These are phyloP conservation scores for Neonectria punicea DNA, from an alignment of 2,329 filamentous ascomycete species.

Conservation along the genomic window DNA sequence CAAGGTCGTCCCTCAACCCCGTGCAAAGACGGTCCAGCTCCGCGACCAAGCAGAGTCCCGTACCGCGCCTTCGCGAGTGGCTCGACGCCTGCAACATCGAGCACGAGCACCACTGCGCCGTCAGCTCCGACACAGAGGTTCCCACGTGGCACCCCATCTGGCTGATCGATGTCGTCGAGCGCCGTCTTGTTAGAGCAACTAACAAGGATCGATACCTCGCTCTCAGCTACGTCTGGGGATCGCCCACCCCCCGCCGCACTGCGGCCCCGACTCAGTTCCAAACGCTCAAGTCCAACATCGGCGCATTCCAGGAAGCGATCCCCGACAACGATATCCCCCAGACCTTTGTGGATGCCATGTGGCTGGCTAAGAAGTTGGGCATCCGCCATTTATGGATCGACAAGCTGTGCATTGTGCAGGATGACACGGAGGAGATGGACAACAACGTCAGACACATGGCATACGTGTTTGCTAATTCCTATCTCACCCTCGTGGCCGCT, in stretches of 20 bases:
- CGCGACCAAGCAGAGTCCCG: conserved; percentile 48
- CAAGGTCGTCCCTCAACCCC: conserved; percentile 37
- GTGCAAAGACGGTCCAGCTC: conserved; percentile 46
- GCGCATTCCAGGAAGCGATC: conserved; percentile 48
- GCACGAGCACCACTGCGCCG: conserved; percentile 54
- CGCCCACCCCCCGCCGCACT: conserved; percentile 41
- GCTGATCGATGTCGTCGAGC: conserved; percentile 55
- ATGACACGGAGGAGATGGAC: conserved; percentile 52
- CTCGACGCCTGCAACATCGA: conserved; percentile 56
- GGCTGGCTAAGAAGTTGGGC: conserved; percentile 55
- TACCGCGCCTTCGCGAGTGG: conserved; percentile 55
- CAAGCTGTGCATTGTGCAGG: conserved; percentile 57
- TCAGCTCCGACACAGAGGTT: conserved; percentile 36
- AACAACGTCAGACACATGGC: conserved; percentile 58
- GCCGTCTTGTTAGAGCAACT: conserved; percentile 52
- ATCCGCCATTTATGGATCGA: conserved; percentile 60
- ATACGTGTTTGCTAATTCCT: conserved; percentile 56
- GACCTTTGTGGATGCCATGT: conserved; percentile 57
- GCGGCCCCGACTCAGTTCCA: conserved; percentile 43
- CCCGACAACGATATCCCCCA: conserved; percentile 53
- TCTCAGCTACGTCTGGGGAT: conserved; percentile 59
- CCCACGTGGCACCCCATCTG: conserved; percentile 53
- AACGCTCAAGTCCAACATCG: conserved; percentile 51
- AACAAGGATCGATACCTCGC: conserved; percentile 54
- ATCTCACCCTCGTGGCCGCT: conserved; percentile 57